Conservation (phyloP, 1,284 basidiomycete genomes). For the Heterobasidion annosum region DNA sequence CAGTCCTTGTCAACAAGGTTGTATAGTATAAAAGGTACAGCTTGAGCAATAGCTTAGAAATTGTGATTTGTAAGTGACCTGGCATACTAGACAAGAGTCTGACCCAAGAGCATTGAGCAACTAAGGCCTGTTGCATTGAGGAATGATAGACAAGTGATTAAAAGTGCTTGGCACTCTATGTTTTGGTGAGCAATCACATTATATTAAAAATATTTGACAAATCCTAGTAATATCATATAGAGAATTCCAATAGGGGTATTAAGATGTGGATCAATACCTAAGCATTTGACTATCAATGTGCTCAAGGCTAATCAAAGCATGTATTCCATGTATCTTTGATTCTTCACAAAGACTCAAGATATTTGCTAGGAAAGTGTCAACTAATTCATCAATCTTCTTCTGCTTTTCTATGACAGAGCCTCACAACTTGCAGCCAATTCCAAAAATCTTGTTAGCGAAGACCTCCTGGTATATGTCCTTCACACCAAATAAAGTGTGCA, state of each 20-base stretch:
- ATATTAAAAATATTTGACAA: slow-evolving; percentile 29
- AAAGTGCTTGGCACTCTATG: slow-evolving; percentile 6
- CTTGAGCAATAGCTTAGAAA: slow-evolving; percentile 19
- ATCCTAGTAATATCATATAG: slow-evolving; percentile 24
- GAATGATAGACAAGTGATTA: slow-evolving; percentile 15
- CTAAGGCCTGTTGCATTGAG: slow-evolving; percentile 18
- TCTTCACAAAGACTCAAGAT: slow-evolving; percentile 11
- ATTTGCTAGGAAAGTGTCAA: neutral
- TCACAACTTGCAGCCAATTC: neutral
- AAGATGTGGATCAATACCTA: slow-evolving; percentile 21
- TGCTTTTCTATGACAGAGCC: neutral
- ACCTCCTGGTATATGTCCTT: neutral
- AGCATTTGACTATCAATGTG: neutral
- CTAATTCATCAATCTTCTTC: neutral
- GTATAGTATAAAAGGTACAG: slow-evolving; percentile 20
- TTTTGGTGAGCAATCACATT: slow-evolving; percentile 18
- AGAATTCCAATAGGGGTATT: slow-evolving; percentile 28
- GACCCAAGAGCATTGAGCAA: slow-evolving; percentile 10
- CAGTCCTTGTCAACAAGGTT: slow-evolving; percentile 12
- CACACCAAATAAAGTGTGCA: neutral
- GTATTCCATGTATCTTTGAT: slow-evolving; percentile 8
- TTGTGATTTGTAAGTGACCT: slow-evolving; percentile 21
- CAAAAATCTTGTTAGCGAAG: neutral
- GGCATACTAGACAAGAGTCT: slow-evolving; percentile 20
- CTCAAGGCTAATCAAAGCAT: neutral